These are phyloP conservation scores for Podila epigama DNA, from an alignment of 192 early-diverging fungal genomes.

Conservation along the genomic window DNA sequence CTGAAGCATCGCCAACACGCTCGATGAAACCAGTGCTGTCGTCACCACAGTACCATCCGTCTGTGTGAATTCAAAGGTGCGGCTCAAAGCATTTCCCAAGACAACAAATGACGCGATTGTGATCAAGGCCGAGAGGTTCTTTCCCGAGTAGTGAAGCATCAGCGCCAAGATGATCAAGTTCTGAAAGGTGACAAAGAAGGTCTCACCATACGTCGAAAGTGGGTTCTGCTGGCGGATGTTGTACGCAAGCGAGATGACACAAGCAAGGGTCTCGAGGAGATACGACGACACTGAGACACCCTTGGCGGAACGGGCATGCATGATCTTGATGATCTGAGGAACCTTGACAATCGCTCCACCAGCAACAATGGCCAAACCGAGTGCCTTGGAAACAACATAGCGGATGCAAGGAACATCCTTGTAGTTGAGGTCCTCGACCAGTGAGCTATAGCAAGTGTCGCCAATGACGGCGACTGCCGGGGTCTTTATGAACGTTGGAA, in stretches of 20 bases:
- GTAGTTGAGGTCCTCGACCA: constrained; percentile 77
- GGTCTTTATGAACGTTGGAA: constrained; percentile 68
- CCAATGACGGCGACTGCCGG: constrained; percentile 80
- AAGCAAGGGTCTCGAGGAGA: constrained; percentile 84
- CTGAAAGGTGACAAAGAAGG: constrained; percentile 83
- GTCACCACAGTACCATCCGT: constrained; percentile 50
- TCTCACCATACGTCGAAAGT: constrained; percentile 90
- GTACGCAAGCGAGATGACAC: constrained; percentile 83
- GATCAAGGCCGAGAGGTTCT: constrained; percentile 43
- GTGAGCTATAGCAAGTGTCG: constrained; percentile 76
- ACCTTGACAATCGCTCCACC: constrained; percentile 95
- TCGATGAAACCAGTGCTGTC: constrained; percentile 60
- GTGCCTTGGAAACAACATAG: constrained; percentile 85
- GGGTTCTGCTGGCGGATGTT: constrained; percentile 84
- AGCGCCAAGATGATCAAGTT: constrained; percentile 80
- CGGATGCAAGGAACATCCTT: constrained; percentile 77
- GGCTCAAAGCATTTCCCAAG: constrained; percentile 22
- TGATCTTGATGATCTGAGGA: constrained; percentile 95
- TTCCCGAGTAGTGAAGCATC: constrained; percentile 67
- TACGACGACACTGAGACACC: constrained; percentile 86
- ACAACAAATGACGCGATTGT: constrained; percentile 55
- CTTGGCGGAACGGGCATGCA: constrained; percentile 68
- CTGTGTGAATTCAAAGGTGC: constrained; percentile 24
- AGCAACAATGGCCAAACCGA: constrained; percentile 93
- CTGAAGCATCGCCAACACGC: constrained; percentile 72